Evolutionary conservation across 306 rosid genomes (phyloP), one percentile per base, ranked within the genome.

Genomic region (Cyclanthera cordifolia): DNA sequence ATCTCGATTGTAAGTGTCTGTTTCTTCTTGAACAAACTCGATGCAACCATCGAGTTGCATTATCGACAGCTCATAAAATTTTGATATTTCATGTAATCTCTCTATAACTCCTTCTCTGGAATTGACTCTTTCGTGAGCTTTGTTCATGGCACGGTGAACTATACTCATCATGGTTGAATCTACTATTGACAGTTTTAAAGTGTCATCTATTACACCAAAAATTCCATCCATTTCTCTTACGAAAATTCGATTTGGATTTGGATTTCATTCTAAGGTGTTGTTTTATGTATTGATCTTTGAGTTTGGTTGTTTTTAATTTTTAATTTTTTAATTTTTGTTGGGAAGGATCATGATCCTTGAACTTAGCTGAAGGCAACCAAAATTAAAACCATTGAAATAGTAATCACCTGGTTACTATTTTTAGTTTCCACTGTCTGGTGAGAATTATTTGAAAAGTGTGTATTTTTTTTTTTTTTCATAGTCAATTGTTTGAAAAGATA

Each of bases 81-180:
- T 93, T 5, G 91, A 93, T 34, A 88, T 88, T 83, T 81, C 95
- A 67, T 87, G 86, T 79, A 93, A 77, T 3, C 88, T 76, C 78
- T 93, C 88, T 0, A 87, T 68, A 17, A 85, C 79, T 0, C 96
- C 95, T 45, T 83, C 90, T 74, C 84, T 83, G 1, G 77, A 74
- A 57, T 85, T 88, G 82, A 90, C 85, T 53, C 74, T 86, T 58
- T 77, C 91, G 55, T 90, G 96, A 43, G 96, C 96, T 78, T 72
- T 85, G 75, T 93, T 86, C 96, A 88, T 93, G 5, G 91, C 94
- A 19, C 64, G 64, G 47, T 90, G 91, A 53, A 87, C 94, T 0
- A 93, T 90, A 74, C 81, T 70, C 95, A 93, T 87, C 96, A 90
- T 87, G 21, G 95, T 86, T n/a, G 95, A 93, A 75, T 90, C 95